phyloP scores from a whole-genome alignment of 2,329 filamentous ascomycete genomes.

The Cyphellophora europaea region DNA sequence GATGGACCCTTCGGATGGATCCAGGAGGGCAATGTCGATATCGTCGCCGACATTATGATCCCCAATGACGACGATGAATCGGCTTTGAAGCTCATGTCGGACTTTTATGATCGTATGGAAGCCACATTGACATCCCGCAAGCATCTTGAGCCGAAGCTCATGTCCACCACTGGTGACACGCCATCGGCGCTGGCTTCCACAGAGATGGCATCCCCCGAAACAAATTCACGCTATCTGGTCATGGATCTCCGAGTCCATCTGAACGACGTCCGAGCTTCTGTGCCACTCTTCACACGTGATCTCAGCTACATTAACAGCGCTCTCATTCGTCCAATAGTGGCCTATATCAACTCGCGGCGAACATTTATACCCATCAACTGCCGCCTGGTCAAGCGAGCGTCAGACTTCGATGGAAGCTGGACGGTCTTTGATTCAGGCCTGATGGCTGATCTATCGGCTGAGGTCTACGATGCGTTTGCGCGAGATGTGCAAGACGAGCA shows the following conservation, averaged over 20 bases:
- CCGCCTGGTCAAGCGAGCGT: constrained; percentile 78
- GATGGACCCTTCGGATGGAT: constrained; percentile 97
- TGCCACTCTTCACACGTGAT: constrained; percentile 85
- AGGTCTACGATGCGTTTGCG: constrained; percentile 88
- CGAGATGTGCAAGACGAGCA: constrained; percentile 84
- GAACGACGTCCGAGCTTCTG: constrained; percentile 86
- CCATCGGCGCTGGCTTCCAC: constrained; percentile 10
- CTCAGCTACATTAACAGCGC: constrained; percentile 95
- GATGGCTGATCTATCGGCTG: constrained; percentile 85
- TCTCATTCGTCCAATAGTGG: constrained; percentile 88
- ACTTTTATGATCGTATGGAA: constrained; percentile 93
- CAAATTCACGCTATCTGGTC: constrained; percentile 54
- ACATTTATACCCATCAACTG: constrained; percentile 95
- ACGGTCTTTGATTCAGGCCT: constrained; percentile 86
- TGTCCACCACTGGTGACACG: not conserved
- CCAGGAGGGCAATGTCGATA: constrained; percentile 91
- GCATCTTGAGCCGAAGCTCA: constrained; percentile 7
- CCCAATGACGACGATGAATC: constrained; percentile 80
- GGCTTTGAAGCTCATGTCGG: constrained; percentile 88
- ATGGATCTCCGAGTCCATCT: constrained; percentile 94
- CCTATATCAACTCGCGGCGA: constrained; percentile 91
- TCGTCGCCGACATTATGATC: constrained; percentile 91
- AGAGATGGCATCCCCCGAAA: not conserved
- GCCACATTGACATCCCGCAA: constrained; percentile 34
- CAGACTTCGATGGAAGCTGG: constrained; percentile 93